These are phyloP conservation scores for Coniochaeta ligniaria DNA, from an alignment of 2,329 filamentous ascomycete genomes.

Conservation along the genomic window DNA sequence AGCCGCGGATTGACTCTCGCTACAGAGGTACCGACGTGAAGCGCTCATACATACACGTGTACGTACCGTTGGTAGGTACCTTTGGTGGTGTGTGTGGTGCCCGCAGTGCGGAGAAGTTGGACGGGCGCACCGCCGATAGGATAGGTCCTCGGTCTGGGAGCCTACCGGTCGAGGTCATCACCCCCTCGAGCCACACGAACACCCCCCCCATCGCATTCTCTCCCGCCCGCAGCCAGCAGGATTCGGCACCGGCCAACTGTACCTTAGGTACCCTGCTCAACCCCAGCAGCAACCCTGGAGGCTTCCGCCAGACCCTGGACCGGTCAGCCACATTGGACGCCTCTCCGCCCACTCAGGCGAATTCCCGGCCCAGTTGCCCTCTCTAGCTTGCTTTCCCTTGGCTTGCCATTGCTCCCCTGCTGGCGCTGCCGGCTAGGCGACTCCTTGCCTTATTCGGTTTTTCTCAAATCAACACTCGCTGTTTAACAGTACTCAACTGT, in stretches of 20 bases:
- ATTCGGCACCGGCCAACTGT: neutral
- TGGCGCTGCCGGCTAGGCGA: neutral
- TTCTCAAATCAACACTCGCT: neutral
- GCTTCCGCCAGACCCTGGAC: neutral
- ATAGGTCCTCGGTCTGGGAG: neutral
- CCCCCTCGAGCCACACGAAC: neutral
- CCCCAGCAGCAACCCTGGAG: neutral
- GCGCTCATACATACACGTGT: neutral
- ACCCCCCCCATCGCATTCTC: neutral
- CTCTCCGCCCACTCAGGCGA: neutral
- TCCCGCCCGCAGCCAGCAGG: neutral
- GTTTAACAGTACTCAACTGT: neutral
- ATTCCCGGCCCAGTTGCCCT: neutral
- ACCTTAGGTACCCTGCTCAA: neutral
- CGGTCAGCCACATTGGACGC: neutral
- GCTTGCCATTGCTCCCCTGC: neutral
- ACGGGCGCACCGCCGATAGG: neutral
- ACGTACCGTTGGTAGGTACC: no score
- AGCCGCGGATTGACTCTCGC: neutral
- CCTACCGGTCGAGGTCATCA: neutral
- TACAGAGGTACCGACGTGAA: neutral
- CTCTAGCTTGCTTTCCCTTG: slow-evolving; percentile 1
- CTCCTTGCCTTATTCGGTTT: neutral
- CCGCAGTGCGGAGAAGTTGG: neutral
- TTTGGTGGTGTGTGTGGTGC: neutral